These are phyloP conservation scores for Candida jianshihensis DNA, from an alignment of 805 yeast species.

Conservation along the genomic window DNA sequence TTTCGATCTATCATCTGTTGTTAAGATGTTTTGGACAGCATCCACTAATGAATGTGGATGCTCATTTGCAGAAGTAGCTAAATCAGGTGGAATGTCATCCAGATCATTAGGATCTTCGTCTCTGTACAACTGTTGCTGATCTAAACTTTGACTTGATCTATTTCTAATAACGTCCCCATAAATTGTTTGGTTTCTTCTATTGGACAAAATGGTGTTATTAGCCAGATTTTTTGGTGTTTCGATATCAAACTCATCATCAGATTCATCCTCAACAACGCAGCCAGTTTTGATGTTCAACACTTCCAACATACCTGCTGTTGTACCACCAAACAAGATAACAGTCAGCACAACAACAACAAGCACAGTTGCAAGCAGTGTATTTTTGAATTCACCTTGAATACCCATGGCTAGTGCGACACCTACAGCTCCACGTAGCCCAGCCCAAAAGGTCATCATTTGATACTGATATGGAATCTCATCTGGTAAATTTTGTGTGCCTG, in stretches of 20 bases:
- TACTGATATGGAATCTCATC: slow-evolving; percentile 93
- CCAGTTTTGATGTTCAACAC: slow-evolving; percentile 90
- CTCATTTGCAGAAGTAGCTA: background rate
- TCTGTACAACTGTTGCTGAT: slow-evolving; percentile 17
- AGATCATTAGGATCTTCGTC: slow-evolving; percentile 17
- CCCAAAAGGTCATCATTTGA: slow-evolving; percentile 99
- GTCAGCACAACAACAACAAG: slow-evolving; percentile 94
- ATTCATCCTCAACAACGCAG: slow-evolving; percentile 70
- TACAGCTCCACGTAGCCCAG: slow-evolving; percentile 97
- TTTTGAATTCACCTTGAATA: slow-evolving; percentile 86
- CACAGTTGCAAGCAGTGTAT: slow-evolving; percentile 86
- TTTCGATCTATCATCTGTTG: slow-evolving; percentile 67
- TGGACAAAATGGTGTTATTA: slow-evolving; percentile 11
- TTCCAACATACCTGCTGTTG: slow-evolving; percentile 97
- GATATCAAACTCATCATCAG: slow-evolving; percentile 94
- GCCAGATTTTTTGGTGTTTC: slow-evolving; percentile 48
- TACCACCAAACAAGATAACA: slow-evolving; percentile 94
- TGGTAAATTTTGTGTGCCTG: slow-evolving; percentile 44
- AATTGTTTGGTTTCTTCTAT: slow-evolving; percentile 12
- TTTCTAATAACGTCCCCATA: slow-evolving; percentile 24
- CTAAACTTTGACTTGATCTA: slow-evolving; percentile 10
- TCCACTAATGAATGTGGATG: slow-evolving; percentile 14
- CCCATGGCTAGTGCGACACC: slow-evolving; percentile 99
- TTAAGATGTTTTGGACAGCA: slow-evolving; percentile 25
- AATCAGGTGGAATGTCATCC: slow-evolving; percentile 17